Conservation (phyloP, 192 early-diverging fungal genomes). For the Coemansia sp. region DNA sequence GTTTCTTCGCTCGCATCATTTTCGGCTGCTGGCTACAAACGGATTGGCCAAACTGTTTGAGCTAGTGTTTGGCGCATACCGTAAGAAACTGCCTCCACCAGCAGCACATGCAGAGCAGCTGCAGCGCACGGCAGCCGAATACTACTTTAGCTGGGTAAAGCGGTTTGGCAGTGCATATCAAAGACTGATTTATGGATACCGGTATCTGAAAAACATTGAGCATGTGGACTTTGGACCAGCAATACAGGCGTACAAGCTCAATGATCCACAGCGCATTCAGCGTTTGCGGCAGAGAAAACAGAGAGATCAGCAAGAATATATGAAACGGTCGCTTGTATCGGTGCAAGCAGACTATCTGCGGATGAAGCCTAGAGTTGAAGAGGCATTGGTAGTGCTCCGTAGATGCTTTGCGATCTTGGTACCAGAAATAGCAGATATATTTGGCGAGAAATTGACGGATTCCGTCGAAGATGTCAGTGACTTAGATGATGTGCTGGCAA, state of each 20-base stretch:
- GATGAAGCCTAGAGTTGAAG: conserved; percentile 7
- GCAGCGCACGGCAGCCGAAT: conserved; percentile 48
- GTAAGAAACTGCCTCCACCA: conserved; percentile 56
- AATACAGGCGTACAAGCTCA: conserved; percentile 9
- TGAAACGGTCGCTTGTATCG: conserved; percentile 25
- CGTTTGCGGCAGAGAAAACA: neutral
- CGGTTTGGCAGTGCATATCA: conserved; percentile 58
- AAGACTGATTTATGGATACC: conserved; percentile 57
- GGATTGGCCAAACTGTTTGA: conserved; percentile 57
- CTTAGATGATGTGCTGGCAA: conserved; percentile 49
- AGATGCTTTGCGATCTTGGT: conserved; percentile 42
- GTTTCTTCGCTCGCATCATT: conserved; percentile 64
- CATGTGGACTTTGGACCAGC: conserved; percentile 24
- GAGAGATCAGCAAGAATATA: conserved; percentile 20
- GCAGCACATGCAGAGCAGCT: conserved; percentile 52
- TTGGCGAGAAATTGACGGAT: conserved; percentile 1
- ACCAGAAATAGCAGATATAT: conserved; percentile 36
- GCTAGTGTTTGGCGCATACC: conserved; percentile 60
- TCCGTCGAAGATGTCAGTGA: conserved; percentile 9
- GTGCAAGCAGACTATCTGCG: conserved; percentile 18
- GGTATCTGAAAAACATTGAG: conserved; percentile 55
- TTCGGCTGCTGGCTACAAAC: conserved; percentile 55
- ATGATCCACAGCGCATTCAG: conserved; percentile 16
- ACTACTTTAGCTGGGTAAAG: conserved; percentile 58
- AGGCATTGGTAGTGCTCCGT: conserved; percentile 10